A percentile compares a stretch with the other conserved stretches of the same genome.
phyloP scores from a whole-genome alignment of 345 rosid genomes.

The Citropsis articulata region DNA sequence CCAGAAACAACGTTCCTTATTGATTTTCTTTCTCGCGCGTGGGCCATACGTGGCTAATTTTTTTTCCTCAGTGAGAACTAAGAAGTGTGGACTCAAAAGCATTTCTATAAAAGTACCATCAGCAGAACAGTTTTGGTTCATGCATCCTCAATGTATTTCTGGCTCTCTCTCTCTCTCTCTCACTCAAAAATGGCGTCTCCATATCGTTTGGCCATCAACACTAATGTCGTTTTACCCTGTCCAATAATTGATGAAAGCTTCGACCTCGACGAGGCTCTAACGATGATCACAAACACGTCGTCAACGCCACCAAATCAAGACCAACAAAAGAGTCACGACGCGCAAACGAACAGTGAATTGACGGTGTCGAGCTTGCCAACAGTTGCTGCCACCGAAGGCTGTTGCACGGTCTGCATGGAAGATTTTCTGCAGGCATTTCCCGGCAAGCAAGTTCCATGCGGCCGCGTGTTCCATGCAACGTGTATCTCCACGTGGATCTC shows the following conservation, averaged over 20 bases:
- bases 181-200: not conserved
- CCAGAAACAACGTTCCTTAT: not conserved
- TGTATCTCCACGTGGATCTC: constrained; percentile 32
- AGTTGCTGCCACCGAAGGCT: not conserved
- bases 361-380: constrained; percentile 12
- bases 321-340: not conserved
- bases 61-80: too few species aligned
- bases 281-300: not conserved
- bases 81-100: too few species aligned
- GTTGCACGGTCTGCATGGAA: constrained; percentile 34
- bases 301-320: not conserved
- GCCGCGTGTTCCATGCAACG: constrained; percentile 29
- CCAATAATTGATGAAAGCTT: constrained; percentile 13
- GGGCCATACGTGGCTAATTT: too few species aligned
- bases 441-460: constrained; percentile 26
- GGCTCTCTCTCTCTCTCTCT: not conserved
- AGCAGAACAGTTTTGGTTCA: too few species aligned
- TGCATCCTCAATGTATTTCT: too few species aligned
- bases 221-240: too few species aligned
- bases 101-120: not conserved
- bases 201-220: not conserved
- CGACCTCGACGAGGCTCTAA: constrained; percentile 32
- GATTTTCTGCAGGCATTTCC: not conserved
- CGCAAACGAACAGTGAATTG: not conserved
- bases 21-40: not conserved